These are phyloP conservation scores for Debaryomycetaceae sp. DNA, from an alignment of 1,139 yeast species.

Conservation along the genomic window DNA sequence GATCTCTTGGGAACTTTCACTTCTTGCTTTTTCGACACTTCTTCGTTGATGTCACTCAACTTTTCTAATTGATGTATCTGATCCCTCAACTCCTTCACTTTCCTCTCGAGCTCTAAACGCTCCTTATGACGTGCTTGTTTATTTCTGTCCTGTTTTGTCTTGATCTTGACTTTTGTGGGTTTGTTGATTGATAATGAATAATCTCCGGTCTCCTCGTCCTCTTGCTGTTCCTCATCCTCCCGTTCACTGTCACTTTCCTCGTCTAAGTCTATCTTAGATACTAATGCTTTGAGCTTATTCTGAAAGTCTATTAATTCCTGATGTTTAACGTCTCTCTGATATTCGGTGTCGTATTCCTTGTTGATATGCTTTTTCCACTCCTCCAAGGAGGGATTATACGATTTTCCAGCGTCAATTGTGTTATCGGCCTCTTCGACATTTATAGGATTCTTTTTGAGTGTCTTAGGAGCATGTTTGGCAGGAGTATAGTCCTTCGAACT, in stretches of 20 bases:
- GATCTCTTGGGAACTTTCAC: constrained; percentile 15
- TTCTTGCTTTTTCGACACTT: constrained; percentile 24
- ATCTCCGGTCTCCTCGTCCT: constrained; percentile 20
- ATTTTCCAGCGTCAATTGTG: constrained; percentile 71
- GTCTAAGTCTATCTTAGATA: constrained; percentile 49
- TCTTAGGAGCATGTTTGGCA: constrained; percentile 53
- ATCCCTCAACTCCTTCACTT: constrained; percentile 54
- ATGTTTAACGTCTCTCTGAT: constrained; percentile 63
- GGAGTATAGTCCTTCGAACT: constrained; percentile 48
- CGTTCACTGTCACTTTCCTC: constrained; percentile 53
- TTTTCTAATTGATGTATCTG: constrained; percentile 58
- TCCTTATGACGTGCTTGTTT: constrained; percentile 65
- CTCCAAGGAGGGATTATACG: constrained; percentile 86
- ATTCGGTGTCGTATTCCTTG: constrained; percentile 64
- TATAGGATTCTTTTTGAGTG: constrained; percentile 55
- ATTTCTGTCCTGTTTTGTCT: constrained; percentile 76
- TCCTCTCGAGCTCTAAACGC: constrained; percentile 50
- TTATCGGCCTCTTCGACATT: constrained; percentile 40
- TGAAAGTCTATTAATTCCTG: constrained; percentile 57
- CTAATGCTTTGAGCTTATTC: constrained; percentile 59
- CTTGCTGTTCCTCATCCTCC: constrained; percentile 31
- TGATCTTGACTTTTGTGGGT: constrained; percentile 66
- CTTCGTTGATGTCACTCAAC: constrained; percentile 47
- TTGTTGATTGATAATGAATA: constrained; percentile 64
- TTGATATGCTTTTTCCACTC: constrained; percentile 76